A percentile compares a stretch with the other conserved stretches of the same genome.
These are phyloP conservation scores for Poa annua DNA, from an alignment of 176 grass and related monocot genomes.

Conservation along the genomic window DNA sequence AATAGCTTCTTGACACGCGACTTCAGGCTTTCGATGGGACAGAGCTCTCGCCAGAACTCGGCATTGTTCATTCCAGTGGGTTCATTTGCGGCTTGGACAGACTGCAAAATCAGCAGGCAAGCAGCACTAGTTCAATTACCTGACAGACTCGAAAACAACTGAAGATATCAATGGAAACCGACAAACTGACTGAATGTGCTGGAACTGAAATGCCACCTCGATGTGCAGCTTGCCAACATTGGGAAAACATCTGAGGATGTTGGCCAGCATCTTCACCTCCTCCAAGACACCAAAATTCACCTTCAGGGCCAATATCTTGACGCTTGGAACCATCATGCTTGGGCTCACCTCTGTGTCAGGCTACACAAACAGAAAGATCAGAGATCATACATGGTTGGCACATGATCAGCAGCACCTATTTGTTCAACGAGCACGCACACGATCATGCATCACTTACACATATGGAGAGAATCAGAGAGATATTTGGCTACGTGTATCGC, in stretches of 20 bases:
- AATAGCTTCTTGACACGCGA: constrained; percentile 28
- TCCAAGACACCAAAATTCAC: constrained; percentile 16
- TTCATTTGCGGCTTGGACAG: not conserved
- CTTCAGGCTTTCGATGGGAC: not conserved
- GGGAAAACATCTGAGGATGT: constrained; percentile 42
- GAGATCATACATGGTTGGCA: not conserved
- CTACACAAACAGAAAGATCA: constrained; percentile 16
- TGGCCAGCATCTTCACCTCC: not conserved
- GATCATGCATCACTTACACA: not conserved
- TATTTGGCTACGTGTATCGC: not conserved
- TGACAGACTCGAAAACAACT: not conserved
- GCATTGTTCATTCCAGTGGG: not conserved
- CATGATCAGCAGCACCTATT: not conserved
- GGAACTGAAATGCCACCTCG: not conserved
- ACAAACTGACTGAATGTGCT: not conserved
- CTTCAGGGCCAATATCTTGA: constrained; percentile 8
- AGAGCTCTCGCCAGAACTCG: not conserved
- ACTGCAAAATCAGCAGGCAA: constrained; percentile 24
- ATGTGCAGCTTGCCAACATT: constrained; percentile 25
- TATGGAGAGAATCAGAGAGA: not conserved
- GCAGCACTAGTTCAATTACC: not conserved
- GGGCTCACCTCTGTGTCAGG: constrained; percentile 2
- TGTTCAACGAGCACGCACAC: not conserved
- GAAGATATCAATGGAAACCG: not conserved
- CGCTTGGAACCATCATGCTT: not conserved